phyloP scores from a whole-genome alignment of 2,329 filamentous ascomycete species.

The Talaromyces piceae region DNA sequence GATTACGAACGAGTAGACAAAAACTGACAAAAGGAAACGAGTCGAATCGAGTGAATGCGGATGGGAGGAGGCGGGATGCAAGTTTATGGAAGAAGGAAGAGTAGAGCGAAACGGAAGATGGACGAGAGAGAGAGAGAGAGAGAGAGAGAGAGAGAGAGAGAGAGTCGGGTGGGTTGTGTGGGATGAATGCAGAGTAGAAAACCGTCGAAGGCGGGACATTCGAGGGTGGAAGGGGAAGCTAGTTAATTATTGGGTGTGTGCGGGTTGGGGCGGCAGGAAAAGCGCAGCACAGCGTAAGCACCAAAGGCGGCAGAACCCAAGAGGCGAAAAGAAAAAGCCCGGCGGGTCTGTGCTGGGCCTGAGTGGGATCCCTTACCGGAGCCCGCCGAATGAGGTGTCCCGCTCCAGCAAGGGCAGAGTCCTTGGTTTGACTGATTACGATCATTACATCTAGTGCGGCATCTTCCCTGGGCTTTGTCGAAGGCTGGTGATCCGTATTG shows the following conservation, averaged over 20 bases:
- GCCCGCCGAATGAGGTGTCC: neutral
- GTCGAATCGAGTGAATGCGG: neutral
- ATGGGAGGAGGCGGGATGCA: neutral
- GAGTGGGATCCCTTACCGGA: neutral
- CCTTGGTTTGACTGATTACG: neutral
- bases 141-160: constrained; percentile 16
- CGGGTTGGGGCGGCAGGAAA: constrained; percentile 1
- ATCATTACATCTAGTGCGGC: neutral
- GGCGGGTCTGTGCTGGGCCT: neutral
- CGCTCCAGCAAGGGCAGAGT: neutral
- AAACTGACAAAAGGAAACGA: neutral
- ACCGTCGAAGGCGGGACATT: constrained; percentile 14
- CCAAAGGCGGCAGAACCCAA: no score
- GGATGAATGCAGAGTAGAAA: constrained; percentile 1
- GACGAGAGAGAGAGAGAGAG: constrained; percentile 18
- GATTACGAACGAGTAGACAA: neutral
- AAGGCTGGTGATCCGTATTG: neutral
- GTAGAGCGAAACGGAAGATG: constrained; percentile 18
- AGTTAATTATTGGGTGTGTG: constrained; percentile 10
- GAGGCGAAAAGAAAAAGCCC: neutral
- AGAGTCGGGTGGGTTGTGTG: constrained; percentile 7
- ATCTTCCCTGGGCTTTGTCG: no score
- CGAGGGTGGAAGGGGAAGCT: constrained; percentile 12
- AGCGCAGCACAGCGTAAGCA: neutral
- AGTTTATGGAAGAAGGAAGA: constrained; percentile 12